Base-by-base conservation (phyloP, 768 basidiomycete species). In the Suillus weaverae region DNA sequence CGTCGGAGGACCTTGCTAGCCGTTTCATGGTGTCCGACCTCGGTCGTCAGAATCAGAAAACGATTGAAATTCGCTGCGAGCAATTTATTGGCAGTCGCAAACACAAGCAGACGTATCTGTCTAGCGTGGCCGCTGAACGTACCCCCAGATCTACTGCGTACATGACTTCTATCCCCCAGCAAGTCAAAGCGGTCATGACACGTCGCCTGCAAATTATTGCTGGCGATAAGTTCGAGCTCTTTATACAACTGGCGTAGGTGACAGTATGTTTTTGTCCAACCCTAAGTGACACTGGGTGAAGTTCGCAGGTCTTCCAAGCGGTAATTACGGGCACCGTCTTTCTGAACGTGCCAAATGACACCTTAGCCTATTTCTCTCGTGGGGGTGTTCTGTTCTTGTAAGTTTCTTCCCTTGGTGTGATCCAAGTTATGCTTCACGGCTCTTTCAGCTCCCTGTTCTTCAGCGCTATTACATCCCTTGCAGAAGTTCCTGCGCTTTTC, bases 311-410 rank as follows among this genome's bases (percentile, higher is more conserved):
- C 10, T 35, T 75, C 20, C 74, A 75, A 65, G 72, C 73, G 22
- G 64, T 76, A 48, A 73, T 74, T 39, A 26, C 70, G 13, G 74
- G 72, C 54, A 81, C 79, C 26, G 77, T 83, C 43, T 86, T 84
- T 76, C 80, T 81, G 67, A 71, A 77, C 20, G 67, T 83, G 35
- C 72, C 79, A 0, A 71, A 77, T 18, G 75, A 70, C 35, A 84
- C 84, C 5, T 64, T 67, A 0, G 64, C 61, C 3, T 77, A 53
- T 50, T 76, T 62, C 16, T 88, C 89, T 38, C 86, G 92, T 32
- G 92, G 92, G 22, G 91, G 92, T 72, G 81, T 90, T 43, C 79
- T 94, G 20, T 94, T 92, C 84, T 92, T 94, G 84, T 89, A 69
- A 41, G 85, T 80, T 18, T 36, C 35, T 5, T 41, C 39, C n/a